Evolutionary conservation across 495 filamentous ascomycete species (phyloP).

Genomic region (Gamarada debralockiae): DNA sequence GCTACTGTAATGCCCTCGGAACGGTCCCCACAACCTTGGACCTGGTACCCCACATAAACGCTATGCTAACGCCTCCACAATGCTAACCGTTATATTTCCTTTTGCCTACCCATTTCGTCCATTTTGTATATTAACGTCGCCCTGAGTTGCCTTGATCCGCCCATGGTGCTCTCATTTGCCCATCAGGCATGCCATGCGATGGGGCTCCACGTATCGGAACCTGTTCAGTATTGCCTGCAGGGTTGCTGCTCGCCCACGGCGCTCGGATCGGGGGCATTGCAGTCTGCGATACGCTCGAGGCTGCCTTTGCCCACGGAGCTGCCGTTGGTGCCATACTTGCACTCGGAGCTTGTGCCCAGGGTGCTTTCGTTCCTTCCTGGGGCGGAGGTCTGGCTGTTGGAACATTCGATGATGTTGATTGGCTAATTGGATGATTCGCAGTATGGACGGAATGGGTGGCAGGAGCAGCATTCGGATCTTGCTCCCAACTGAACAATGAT

Average conservation of each 20-base stretch:
- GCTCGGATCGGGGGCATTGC: slow-evolving; percentile 42
- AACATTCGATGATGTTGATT: slow-evolving; percentile 1
- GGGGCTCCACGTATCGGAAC: neutral
- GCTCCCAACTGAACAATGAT: slow-evolving; percentile 78
- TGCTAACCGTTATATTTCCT: no score
- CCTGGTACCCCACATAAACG: no score
- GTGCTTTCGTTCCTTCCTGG: slow-evolving; percentile 35
- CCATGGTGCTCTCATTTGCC: slow-evolving; percentile 41
- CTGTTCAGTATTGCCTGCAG: neutral
- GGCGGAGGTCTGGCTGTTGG: slow-evolving; percentile 20
- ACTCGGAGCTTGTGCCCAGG: slow-evolving; percentile 41
- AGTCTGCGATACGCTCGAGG: slow-evolving; percentile 10
- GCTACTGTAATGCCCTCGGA: no score
- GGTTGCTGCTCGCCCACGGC: slow-evolving; percentile 35
- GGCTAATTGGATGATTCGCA: slow-evolving; percentile 47
- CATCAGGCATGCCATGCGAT: slow-evolving; percentile 16
- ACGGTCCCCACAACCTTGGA: no score
- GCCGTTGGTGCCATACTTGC: slow-evolving; percentile 27
- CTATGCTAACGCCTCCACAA: no score
- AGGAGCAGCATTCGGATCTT: slow-evolving; percentile 57
- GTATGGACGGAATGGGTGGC: slow-evolving; percentile 48
- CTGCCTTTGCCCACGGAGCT: slow-evolving; percentile 14
- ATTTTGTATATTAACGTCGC: neutral
- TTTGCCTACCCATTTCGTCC: neutral
- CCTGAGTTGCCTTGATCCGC: slow-evolving; percentile 19